Evolutionary conservation across 441 rosid genomes (phyloP), one percentile per base, ranked within the genome.

Genomic region (Bruguiera hainesii): DNA sequence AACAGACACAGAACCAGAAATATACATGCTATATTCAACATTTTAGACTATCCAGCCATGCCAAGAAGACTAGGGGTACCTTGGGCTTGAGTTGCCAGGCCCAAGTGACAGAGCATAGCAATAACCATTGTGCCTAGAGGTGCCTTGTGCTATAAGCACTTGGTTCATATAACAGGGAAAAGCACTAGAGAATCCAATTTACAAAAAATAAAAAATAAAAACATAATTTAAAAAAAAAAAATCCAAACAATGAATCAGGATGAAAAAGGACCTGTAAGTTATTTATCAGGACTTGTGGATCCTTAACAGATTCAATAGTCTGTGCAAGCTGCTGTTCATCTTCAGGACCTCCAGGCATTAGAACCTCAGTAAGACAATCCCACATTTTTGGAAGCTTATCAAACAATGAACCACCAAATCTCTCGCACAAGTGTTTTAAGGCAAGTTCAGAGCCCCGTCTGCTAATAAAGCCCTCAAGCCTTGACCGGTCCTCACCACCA

Each of bases 391-490:
- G 99, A 75, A 96, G 97, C 81, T 83, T 86, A 76, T 93, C 97
- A 82, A 96, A 93, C 51, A 96, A 75, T 20, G 82, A 85, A 78
- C 76, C 82, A 67, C 97, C 94, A 81, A 96, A 96, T 80, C 87
- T 90, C 81, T 83, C 59, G 75, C 98, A 87, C 81, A 96, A 80
- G 77, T 88, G 84, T 75, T 80, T 85, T 80, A 96, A 73, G 66
- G 94, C 92, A 75, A 88, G 90, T 77, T 96, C 99, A 70, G 98
- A 81, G 68, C 99, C 99, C 71, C 99, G 85, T 82, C 99, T 87
- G 72, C 94, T 83, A 66, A 93, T 88, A 79, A 88, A 91, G 68
- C 99, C 99, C 81, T 96, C 99, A 81, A 83, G 81, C 70, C 76
- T 88, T 60, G 94, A 88, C 66, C 97, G 85, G 71, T 96, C 99